Evolutionary conservation across 805 yeast species (phyloP), one percentile per base, ranked within the genome.

Genomic region (Spathaspora hagerdaliae): DNA sequence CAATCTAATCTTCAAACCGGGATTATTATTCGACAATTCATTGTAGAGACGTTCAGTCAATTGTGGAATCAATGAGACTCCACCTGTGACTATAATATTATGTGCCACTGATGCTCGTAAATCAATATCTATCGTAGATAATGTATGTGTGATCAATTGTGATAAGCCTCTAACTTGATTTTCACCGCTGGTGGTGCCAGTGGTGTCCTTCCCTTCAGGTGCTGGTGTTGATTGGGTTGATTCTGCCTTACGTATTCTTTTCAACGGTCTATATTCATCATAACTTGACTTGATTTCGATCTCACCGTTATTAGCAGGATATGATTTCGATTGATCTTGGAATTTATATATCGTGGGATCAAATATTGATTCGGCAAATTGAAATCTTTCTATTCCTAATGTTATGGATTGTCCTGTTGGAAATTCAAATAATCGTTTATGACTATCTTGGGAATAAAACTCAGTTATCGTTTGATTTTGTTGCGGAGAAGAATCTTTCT

Each of bases 11-110:
- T 91, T 91, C 53, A 90, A 73, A 33, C 96, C 95, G 6, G 97
- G 96, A 56, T 90, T 82, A 48, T 76, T 68, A 43, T 74, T 71
- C 29, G 82, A 76, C 44, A 91, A 67, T 55, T 90, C 97, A 39
- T 77, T 70, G 62, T 83, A 80, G 47, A 91, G 63, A 51, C 96
- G 71, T 55, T 88, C 95, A 14, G 85, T 83, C 44, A 90, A 67
- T 6, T 94, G 95, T 11, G 96, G 95, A 14, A 87, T 74, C 46
- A 87, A 73, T 7, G 96, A 83, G 0, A 84, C 74, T 2, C 96
- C 87, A 19, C 97, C 97, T 0, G 96, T 88, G 26, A 91, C 74
- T 13, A 91, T 86, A 44, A 91, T 83, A 59, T 90, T 90, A 64
- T 89, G 92, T 0, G 96, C 96, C 19, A 89, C 72, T 37, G 89